Conservation (phyloP, 441 rosid genomes). For the Eutrema salsugineum region DNA sequence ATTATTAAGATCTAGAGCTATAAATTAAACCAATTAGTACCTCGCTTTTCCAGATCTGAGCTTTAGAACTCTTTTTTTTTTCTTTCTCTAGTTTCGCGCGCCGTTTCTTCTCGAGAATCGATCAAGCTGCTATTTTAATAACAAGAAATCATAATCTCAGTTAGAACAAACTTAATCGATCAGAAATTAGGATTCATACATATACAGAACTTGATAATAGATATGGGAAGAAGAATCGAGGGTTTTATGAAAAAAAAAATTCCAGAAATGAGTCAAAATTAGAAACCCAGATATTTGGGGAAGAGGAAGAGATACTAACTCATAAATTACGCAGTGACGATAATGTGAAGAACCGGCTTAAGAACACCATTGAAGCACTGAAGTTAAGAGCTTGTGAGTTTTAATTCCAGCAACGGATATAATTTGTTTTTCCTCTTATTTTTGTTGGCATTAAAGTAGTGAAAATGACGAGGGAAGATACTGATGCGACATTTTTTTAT, state of each 20-base stretch:
- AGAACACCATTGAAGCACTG: slow-evolving; percentile 27
- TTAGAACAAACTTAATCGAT: neutral
- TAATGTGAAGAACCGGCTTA: slow-evolving; percentile 6
- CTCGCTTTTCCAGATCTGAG: slow-evolving; percentile 33
- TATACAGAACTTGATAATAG: neutral
- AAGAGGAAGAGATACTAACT: neutral
- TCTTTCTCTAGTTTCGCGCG: neutral
- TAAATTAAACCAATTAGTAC: slow-evolving; percentile 2
- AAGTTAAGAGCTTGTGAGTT: neutral
- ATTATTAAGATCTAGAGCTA: neutral
- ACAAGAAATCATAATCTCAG: neutral
- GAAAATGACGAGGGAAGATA: slow-evolving; percentile 26
- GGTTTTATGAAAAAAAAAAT: neutral
- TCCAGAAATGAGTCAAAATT: neutral
- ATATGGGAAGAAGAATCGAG: neutral
- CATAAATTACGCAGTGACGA: neutral
- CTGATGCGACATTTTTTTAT: slow-evolving; percentile 12
- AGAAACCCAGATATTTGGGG: neutral
- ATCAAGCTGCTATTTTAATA: neutral
- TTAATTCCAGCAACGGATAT: slow-evolving; percentile 33
- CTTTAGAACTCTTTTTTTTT: neutral
- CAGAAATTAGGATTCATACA: neutral
- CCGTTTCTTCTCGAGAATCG: slow-evolving; percentile 8
- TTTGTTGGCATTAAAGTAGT: slow-evolving; percentile 9
- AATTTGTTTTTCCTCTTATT: neutral